A percentile compares a stretch with the other conserved stretches of the same genome.
Conservation (phyloP, 140 eudicot species). For the Flaveria floridana region DNA sequence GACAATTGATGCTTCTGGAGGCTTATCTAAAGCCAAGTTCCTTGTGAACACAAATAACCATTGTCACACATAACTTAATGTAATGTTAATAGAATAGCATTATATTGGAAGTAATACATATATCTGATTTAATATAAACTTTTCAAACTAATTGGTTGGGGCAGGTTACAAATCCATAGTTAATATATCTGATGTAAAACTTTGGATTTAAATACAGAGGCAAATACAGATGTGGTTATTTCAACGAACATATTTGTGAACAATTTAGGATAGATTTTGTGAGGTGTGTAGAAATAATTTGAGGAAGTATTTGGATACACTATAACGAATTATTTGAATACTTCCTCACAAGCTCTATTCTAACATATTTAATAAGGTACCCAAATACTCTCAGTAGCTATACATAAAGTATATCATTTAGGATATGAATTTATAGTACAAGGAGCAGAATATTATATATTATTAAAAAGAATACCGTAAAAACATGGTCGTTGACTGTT, state of each 20-base stretch:
- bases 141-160: conserved; percentile 12
- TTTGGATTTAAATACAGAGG: conserved; percentile 2
- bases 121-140: not conserved
- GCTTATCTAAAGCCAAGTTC: conserved; percentile 58
- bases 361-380: conserved; percentile 1
- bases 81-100: conserved; percentile 3
- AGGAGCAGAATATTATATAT: not conserved
- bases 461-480: conserved; percentile 53
- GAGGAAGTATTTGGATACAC: not conserved
- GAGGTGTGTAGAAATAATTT: not conserved
- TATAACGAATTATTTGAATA: not conserved
- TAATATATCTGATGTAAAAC: not conserved
- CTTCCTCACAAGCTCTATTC: conserved; percentile 3
- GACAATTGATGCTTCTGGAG: conserved; percentile 58
- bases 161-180: not conserved
- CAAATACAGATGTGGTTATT: not conserved
- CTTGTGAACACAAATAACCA: conserved; percentile 37
- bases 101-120: conserved; percentile 2
- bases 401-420: conserved; percentile 8
- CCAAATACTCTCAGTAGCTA: conserved; percentile 1
- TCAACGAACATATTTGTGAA: conserved; percentile 5
- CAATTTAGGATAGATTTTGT: conserved; percentile 17
- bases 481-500: conserved; percentile 51
- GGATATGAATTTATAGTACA: conserved; percentile 2
- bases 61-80: conserved; percentile 10